These are phyloP conservation scores for Hordeum vulgare DNA, from an alignment of 176 grass and related monocot genomes.

Conservation along the genomic window DNA sequence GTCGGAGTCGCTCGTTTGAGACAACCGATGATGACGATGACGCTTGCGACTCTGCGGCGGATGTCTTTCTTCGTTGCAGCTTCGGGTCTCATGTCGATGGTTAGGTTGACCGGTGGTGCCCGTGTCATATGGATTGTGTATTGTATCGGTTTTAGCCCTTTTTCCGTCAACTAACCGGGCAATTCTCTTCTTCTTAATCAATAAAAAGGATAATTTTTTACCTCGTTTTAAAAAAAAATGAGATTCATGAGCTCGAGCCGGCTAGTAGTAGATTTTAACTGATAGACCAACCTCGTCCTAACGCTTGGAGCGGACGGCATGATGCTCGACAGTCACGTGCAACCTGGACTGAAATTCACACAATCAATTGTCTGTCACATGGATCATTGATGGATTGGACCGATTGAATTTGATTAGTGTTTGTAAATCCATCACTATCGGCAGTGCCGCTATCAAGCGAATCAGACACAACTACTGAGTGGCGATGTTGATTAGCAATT, in stretches of 20 bases:
- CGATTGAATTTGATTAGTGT: neutral
- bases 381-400: neutral
- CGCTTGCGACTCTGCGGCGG: no score
- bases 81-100: no score
- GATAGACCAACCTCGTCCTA: neutral
- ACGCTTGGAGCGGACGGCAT: neutral
- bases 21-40: neutral
- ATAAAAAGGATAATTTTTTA: no score
- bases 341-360: neutral
- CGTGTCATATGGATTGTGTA: no score
- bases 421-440: neutral
- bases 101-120: no score
- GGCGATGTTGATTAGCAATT: neutral
- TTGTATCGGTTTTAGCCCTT: no score
- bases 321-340: neutral
- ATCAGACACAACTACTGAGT: neutral
- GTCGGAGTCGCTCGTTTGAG: no score
- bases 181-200: no score
- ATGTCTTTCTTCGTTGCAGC: no score
- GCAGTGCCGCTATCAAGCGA: neutral
- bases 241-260: neutral
- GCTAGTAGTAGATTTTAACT: neutral
- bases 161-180: no score
- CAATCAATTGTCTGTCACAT: neutral
- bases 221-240: no score